These are phyloP conservation scores for Kwoniella bestiolae DNA, from an alignment of 768 basidiomycete genomes.

Conservation along the genomic window DNA sequence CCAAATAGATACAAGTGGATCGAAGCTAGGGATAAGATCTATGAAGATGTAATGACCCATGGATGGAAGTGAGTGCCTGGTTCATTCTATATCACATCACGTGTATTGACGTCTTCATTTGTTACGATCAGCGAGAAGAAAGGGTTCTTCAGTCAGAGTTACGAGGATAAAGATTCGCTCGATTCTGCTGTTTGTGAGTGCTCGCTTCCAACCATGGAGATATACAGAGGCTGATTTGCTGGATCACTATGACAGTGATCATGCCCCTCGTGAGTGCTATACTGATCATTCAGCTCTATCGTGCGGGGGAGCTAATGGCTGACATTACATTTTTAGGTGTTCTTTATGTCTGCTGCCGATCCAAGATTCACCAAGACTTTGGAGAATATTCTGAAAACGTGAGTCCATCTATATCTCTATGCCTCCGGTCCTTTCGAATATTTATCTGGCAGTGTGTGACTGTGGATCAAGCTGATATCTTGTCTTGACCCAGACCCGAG, in stretches of 20 bases:
- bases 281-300: background rate
- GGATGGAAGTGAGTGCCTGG: slow-evolving; percentile 69
- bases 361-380: slow-evolving; percentile 86
- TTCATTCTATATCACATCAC: background rate
- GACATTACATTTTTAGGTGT: slow-evolving; percentile 31
- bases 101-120: background rate
- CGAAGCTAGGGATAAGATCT: slow-evolving; percentile 74
- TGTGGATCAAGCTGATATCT: background rate
- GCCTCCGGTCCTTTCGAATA: background rate
- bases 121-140: slow-evolving; percentile 47
- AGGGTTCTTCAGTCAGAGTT: slow-evolving; percentile 81
- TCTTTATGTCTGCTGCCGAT: slow-evolving; percentile 63
- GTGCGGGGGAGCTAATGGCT: background rate
- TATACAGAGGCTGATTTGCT: background rate
- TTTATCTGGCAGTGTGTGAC: too few species aligned
- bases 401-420: slow-evolving; percentile 6
- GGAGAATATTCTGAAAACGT: slow-evolving; percentile 75
- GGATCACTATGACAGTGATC: slow-evolving; percentile 58
- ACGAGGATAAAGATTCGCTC: slow-evolving; percentile 73
- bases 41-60: slow-evolving; percentile 89
- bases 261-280: slow-evolving; percentile 65
- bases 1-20: slow-evolving; percentile 67
- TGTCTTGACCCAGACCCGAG: slow-evolving; percentile 64
- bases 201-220: background rate
- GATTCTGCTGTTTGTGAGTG: slow-evolving; percentile 76